Conservation (phyloP, 306 rosid species). For the Cucumis cinereus region DNA sequence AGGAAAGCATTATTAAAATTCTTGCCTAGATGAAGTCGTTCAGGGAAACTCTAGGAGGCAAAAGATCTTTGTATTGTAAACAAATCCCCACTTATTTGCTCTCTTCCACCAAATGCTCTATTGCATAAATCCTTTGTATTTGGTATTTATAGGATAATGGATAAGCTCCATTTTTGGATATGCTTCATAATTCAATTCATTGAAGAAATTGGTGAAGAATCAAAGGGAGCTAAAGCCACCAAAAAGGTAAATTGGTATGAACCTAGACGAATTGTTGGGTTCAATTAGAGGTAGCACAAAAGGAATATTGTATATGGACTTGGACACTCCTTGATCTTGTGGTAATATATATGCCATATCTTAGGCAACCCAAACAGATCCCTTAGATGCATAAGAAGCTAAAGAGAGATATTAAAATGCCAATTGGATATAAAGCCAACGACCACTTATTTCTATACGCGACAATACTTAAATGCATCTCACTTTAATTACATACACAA, state of each 20-base stretch:
- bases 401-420: not conserved
- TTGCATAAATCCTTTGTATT: not conserved
- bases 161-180: not conserved
- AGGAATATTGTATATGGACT: not conserved
- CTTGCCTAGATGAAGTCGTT: conserved; percentile 14
- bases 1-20: not conserved
- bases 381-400: not conserved
- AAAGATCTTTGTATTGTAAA: not conserved
- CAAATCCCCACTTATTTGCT: not conserved
- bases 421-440: not conserved
- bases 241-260: not conserved
- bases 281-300: not conserved
- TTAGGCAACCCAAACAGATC: not conserved
- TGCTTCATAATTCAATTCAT: not conserved
- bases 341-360: not conserved
- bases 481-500: too few species aligned
- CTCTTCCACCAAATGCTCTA: not conserved
- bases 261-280: not conserved
- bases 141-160: not conserved
- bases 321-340: not conserved
- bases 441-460: not conserved
- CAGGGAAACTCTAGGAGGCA: conserved; percentile 22
- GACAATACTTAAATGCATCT: too few species aligned
- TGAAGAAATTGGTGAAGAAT: not conserved
- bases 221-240: not conserved